phyloP scores from a whole-genome alignment of 257 asterid genomes.

The Solanum chiquidenum region DNA sequence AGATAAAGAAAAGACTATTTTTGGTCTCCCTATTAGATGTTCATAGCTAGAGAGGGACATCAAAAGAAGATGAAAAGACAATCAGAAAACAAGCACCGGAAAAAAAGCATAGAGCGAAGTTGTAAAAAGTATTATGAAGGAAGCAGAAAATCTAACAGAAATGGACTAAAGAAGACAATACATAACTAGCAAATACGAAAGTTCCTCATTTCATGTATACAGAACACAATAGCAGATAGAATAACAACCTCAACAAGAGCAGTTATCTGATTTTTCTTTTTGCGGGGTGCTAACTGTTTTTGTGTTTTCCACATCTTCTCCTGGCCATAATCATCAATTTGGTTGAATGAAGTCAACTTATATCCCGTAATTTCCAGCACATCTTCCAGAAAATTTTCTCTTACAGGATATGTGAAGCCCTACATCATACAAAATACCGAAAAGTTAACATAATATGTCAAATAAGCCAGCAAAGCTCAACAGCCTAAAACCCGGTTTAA shows the following conservation, averaged over 20 bases:
- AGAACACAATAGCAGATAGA: neutral
- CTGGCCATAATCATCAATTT: constrained; percentile 93
- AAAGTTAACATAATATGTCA: neutral
- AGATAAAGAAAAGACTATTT: neutral
- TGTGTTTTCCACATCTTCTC: constrained; percentile 98
- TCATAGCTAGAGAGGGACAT: neutral
- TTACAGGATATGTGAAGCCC: constrained; percentile 97
- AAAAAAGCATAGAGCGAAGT: neutral
- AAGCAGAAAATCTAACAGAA: neutral
- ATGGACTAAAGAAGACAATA: neutral
- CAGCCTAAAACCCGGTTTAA: neutral
- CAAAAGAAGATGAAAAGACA: neutral
- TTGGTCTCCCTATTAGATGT: neutral
- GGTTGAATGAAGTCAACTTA: constrained; percentile 88
- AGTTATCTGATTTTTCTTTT: constrained; percentile 82
- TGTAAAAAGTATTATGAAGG: neutral
- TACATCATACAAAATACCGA: constrained; percentile 13
- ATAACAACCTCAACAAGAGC: constrained; percentile 79
- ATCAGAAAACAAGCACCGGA: neutral
- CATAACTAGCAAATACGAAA: neutral
- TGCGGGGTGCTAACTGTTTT: constrained; percentile 75
- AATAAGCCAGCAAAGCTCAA: neutral
- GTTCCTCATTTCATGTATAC: neutral
- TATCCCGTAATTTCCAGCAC: constrained; percentile 85
- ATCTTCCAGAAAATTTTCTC: constrained; percentile 84